Base-by-base conservation (phyloP, 768 basidiomycete genomes). In the Dentipellis sp. region DNA sequence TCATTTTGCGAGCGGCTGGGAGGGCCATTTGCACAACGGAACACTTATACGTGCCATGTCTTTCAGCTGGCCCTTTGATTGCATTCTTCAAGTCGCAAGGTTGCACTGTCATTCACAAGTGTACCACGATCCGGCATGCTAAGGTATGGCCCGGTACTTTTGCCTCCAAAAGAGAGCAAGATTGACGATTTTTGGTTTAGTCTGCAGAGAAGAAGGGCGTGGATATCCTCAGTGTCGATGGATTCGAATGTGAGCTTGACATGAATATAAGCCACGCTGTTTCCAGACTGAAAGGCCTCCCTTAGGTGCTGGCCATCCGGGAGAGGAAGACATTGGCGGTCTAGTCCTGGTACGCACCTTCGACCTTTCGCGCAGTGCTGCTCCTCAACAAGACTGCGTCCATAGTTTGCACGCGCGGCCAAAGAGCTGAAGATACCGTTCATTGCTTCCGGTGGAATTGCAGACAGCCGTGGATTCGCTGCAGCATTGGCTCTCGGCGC, bases 321-420 rank as follows among this genome's bases (percentile, higher is more conserved):
- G 94, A 59, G 94, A 97, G 66, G 90, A 95, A 45, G 94, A 97
- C 65, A 88, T 97, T 21, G 89, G 90, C 3, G 89, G 88, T 4
- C 64, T 95, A 21, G 87, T 97, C 3, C 70, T 97, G 72, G 91
- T 91, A 61, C 21, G 35, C 37, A 37, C 50, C 48, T 16, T n/a
- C 50, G 55, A 29, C 54, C 50, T 17, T 12, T 21, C 19, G 19
- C n/a, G 48, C 36, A 19, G 7, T 47, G 14, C 52, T 60, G 11
- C 36, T 52, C 10, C 14, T 35, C 42, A 49, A 14, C 6, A 59
- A 11, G 40, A 3, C 50, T 22, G 10, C 19, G n/a, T 62, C 6
- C 6, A 3, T 29, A 93, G 91, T 77, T 97, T 49, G 92, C 94
- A 1, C 79, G 91, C 53, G 91, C 94, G 1, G 89, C 86, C 1